Evolutionary conservation across 2,329 filamentous ascomycete genomes (phyloP).

Genomic region (Diaporthe vaccinii): DNA sequence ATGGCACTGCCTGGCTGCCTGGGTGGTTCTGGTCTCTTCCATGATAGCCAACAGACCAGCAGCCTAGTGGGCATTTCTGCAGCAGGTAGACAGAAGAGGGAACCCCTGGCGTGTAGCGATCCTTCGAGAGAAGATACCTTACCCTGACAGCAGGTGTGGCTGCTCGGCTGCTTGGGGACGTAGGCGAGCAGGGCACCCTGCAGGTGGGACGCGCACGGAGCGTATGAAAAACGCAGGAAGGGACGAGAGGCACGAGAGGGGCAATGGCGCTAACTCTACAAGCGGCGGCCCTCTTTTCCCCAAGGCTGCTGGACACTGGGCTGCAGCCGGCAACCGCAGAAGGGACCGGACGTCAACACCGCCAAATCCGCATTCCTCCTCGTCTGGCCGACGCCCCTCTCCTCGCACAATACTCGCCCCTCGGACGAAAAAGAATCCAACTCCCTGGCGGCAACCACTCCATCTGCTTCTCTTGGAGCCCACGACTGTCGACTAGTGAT

Average conservation of each 20-base stretch:
- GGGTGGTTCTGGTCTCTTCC: conserved; percentile 28
- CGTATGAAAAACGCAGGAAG: conserved; percentile 19
- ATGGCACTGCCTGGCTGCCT: neutral
- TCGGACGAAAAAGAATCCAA: conserved; percentile 7
- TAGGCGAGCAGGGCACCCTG: conserved; percentile 1
- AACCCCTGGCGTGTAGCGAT: neutral
- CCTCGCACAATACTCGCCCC: neutral
- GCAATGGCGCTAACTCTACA: conserved; percentile 30
- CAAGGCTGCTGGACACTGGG: conserved; percentile 22
- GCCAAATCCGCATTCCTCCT: conserved; percentile 27
- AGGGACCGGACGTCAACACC: conserved; percentile 25
- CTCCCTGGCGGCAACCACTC: neutral
- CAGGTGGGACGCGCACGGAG: neutral
- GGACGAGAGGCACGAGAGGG: neutral
- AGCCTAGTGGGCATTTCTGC: neutral
- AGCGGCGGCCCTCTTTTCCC: conserved; percentile 32
- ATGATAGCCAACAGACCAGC: neutral
- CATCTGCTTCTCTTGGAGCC: neutral
- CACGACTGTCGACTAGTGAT: neutral
- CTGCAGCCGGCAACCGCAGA: conserved; percentile 30
- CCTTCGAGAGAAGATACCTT: conserved; percentile 6
- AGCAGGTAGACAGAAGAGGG: neutral
- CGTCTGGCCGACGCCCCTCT: neutral
- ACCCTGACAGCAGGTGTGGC: conserved; percentile 17
- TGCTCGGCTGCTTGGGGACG: neutral